Evolutionary conservation across 2,329 filamentous ascomycete genomes (phyloP), one percentile per base, ranked within the genome.

Genomic region (Aspergillus persii): DNA sequence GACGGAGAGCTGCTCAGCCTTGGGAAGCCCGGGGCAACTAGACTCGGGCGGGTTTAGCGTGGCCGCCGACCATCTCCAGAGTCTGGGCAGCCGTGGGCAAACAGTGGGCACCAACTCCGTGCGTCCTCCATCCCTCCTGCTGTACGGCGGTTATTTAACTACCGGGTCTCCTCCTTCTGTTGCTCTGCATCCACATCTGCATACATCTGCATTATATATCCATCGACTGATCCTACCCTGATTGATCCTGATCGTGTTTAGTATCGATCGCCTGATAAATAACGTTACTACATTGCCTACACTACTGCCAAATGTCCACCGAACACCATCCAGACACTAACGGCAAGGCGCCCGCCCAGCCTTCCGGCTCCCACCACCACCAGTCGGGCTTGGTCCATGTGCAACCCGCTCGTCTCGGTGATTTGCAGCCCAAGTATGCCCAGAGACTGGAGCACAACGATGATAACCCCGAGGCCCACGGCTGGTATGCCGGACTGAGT

Each of bases 401-500:
- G 51, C 85, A 93, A 71, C 93, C 91, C 26, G 91, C 94, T 15
- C 86, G 86, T 61, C 83, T 88, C 68, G 90, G 92, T 66, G 94
- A 97, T 71, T 83, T 98, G 9, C 92, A 96, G 79, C 87, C 87
- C 58, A 90, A 85, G 71, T 95, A 95, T 75, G 92, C 91, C 6
- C 83, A 86, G 63, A 79, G 81, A 51, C 82, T 90, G 64, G 56
- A 74, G 54, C 81, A 84, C 66, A 81, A 84, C 30, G 83, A 86
- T 65, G 84, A 86, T 54, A 88, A 95, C 65, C 85, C 85, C 33
- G 85, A 85, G 63, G 84, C 86, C 53, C 87, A 93, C 74, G 90
- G 91, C 71, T 97, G 92, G 92, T 99, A 98, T 71, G 92, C 92
- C 26, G 79, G 79, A 61, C 91, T 97, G 88, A 92, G 88, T 91